Percentiles rank a stretch among this genome's conserved stretches.
These are phyloP conservation scores for Penicillium thymicola DNA, from an alignment of 2,329 filamentous ascomycete species.

Conservation along the genomic window DNA sequence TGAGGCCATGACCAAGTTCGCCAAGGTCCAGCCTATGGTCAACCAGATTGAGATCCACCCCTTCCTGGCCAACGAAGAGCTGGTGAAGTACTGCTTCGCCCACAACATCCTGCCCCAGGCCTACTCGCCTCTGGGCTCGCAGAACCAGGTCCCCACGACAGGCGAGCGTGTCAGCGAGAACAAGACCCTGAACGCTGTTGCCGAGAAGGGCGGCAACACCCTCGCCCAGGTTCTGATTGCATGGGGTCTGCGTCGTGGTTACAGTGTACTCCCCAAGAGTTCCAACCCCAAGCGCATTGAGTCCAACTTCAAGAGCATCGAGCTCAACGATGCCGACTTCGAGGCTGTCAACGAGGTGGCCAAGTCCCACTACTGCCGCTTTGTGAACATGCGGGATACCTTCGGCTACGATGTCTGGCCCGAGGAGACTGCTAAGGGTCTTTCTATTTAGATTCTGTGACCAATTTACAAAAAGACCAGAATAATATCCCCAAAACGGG, in stretches of 20 bases:
- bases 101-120: constrained; percentile 42
- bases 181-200: constrained; percentile 57
- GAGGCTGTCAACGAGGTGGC: constrained; percentile 62
- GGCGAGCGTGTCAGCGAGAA: constrained; percentile 65
- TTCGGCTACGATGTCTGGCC: constrained; percentile 72
- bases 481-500: constrained; percentile 3
- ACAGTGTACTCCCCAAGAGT: constrained; percentile 68
- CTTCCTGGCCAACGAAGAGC: constrained; percentile 46
- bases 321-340: constrained; percentile 57
- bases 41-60: constrained; percentile 49
- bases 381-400: constrained; percentile 79
- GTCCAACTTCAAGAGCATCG: constrained; percentile 64
- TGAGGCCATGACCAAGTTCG: constrained; percentile 44
- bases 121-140: constrained; percentile 55
- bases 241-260: constrained; percentile 65
- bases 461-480: constrained; percentile 1
- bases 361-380: constrained; percentile 63
- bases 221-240: constrained; percentile 62
- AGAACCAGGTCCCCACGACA: constrained; percentile 66
- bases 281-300: constrained; percentile 63
- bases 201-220: constrained; percentile 55
- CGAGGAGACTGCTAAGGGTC: constrained; percentile 48
- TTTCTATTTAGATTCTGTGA: constrained; percentile 27
- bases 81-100: constrained; percentile 43
- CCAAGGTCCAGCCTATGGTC: constrained; percentile 43